Evolutionary conservation across 306 rosid genomes (phyloP).

Genomic region (Fagus sylvatica): DNA sequence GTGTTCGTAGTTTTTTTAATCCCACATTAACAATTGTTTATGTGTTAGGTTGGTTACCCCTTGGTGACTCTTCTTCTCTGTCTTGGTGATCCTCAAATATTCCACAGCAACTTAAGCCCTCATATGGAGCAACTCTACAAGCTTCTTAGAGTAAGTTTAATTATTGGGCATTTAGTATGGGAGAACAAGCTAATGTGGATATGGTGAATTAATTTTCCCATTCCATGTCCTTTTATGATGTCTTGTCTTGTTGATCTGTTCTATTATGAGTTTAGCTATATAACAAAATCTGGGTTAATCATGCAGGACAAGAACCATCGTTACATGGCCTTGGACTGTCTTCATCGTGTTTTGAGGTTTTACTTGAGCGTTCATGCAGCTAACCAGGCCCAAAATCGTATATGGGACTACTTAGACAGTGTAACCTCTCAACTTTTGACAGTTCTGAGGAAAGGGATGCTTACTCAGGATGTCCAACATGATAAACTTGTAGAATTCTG

Average conservation of each 20-base stretch:
- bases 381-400: conserved; percentile 79
- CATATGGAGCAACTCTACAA: conserved; percentile 99
- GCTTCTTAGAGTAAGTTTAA: conserved; percentile 79
- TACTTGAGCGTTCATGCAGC: conserved; percentile 92
- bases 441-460: conserved; percentile 91
- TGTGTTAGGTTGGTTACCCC: conserved; percentile 86
- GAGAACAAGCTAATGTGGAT: background rate
- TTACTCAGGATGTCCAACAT: conserved; percentile 96
- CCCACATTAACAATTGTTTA: conserved; percentile 11
- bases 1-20: background rate
- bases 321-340: conserved; percentile 98
- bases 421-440: conserved; percentile 90
- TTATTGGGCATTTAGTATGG: background rate
- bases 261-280: conserved; percentile 27
- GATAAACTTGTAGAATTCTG: conserved; percentile 98
- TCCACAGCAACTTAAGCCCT: conserved; percentile 74
- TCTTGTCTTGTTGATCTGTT: conserved; percentile 26
- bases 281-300: conserved; percentile 42
- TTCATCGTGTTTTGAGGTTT: conserved; percentile 94
- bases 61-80: conserved; percentile 96
- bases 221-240: conserved; percentile 9
- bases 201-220: conserved; percentile 4
- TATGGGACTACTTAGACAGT: conserved; percentile 97
- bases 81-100: conserved; percentile 94
- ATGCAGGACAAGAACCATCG: conserved; percentile 98